phyloP scores from a whole-genome alignment of 345 rosid genomes.

The Moringa oleifera region DNA sequence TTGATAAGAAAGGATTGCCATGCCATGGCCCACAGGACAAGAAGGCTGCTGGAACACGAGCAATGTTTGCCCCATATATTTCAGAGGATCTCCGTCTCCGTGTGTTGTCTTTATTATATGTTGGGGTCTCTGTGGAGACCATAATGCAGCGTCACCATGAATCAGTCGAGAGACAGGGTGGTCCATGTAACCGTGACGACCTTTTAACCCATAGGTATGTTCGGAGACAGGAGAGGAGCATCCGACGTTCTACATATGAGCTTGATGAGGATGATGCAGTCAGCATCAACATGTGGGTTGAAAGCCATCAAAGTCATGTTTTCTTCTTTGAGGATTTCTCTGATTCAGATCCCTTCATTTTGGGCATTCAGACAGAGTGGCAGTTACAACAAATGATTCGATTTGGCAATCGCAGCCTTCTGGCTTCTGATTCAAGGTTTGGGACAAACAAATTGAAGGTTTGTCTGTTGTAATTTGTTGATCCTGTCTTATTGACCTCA shows the following conservation, averaged over 20 bases:
- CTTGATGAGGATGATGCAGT: slow-evolving; percentile 75
- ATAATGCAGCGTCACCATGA: slow-evolving; percentile 95
- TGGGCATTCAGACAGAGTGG: slow-evolving; percentile 98
- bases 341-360: slow-evolving; percentile 63
- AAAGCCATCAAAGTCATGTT: slow-evolving; percentile 65
- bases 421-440: slow-evolving; percentile 89
- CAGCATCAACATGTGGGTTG: slow-evolving; percentile 82
- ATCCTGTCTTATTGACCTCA: neutral
- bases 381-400: slow-evolving; percentile 97
- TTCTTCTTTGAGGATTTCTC: slow-evolving; percentile 77
- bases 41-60: slow-evolving; percentile 91
- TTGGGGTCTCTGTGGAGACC: slow-evolving; percentile 93
- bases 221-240: slow-evolving; percentile 86
- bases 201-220: slow-evolving; percentile 90
- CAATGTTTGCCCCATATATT: slow-evolving; percentile 97
- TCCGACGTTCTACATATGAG: slow-evolving; percentile 74
- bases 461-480: slow-evolving; percentile 22
- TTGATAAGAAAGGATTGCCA: slow-evolving; percentile 82
- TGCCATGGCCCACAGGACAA: slow-evolving; percentile 96
- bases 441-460: slow-evolving; percentile 93
- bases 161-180: slow-evolving; percentile 87
- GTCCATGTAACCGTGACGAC: slow-evolving; percentile 83
- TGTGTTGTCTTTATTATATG: slow-evolving; percentile 73
- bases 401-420: slow-evolving; percentile 74
- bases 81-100: slow-evolving; percentile 96